These are phyloP conservation scores for Heracleum sosnowskyi DNA, from an alignment of 129 eudicot species.

Conservation along the genomic window DNA sequence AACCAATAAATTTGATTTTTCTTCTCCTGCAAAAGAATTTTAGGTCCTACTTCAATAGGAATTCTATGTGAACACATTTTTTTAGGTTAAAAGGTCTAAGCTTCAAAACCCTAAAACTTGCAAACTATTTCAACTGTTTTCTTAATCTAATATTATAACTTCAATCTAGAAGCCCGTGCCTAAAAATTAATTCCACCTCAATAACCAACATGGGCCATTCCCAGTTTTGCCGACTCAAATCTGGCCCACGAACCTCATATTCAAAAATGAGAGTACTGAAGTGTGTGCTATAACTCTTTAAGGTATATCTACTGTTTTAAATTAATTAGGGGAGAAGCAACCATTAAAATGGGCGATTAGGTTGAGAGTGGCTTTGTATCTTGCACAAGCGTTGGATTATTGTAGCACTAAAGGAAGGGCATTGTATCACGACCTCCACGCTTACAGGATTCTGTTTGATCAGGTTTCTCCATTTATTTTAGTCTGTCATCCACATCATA, in stretches of 20 bases:
- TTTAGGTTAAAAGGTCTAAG: neutral
- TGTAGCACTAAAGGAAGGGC: slow-evolving; percentile 71
- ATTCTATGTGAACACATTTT: neutral
- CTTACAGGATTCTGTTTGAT: slow-evolving; percentile 79
- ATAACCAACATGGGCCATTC: too few species aligned
- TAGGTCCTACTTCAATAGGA: neutral
- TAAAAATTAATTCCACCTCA: too few species aligned
- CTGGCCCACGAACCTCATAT: too few species aligned
- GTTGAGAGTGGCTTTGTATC: slow-evolving; percentile 65
- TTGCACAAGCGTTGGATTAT: slow-evolving; percentile 85
- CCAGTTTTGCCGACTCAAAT: too few species aligned
- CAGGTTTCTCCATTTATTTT: slow-evolving; percentile 29
- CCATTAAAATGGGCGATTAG: slow-evolving; percentile 86
- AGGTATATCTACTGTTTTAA: neutral
- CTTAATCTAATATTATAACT: too few species aligned
- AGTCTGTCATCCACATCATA: neutral
- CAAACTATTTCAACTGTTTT: too few species aligned
- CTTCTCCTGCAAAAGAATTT: too few species aligned
- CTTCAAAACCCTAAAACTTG: neutral
- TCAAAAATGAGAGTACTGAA: neutral
- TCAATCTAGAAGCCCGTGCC: too few species aligned
- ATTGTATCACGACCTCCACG: slow-evolving; percentile 76
- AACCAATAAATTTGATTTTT: too few species aligned
- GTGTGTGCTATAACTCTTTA: neutral
- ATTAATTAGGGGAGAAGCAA: slow-evolving; percentile 59